Conservation (phyloP, 805 yeast genomes). For the Ascoidea asiatica region DNA sequence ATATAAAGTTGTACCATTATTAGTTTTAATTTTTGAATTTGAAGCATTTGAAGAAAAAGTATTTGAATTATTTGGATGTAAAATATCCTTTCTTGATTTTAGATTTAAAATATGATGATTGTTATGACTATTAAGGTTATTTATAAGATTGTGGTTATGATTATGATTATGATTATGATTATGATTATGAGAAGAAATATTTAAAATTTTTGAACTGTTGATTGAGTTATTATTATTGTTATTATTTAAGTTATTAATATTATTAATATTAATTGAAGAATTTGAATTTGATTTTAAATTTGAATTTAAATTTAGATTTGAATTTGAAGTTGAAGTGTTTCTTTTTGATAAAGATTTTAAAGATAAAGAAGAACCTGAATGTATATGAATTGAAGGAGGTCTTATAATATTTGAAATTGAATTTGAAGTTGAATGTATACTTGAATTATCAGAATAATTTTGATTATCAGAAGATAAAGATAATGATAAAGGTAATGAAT, state of each 20-base stretch:
- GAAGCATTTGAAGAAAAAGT: conserved; percentile 19
- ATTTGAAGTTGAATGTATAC: conserved; percentile 1
- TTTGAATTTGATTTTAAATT: too few species aligned
- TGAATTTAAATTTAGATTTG: conserved; percentile 5
- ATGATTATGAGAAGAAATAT: not conserved
- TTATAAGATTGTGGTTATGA: too few species aligned
- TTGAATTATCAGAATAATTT: conserved; percentile 1
- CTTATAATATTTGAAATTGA: not conserved
- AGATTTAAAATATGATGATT: conserved; percentile 6
- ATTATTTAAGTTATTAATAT: conserved; percentile 1
- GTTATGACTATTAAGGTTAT: too few species aligned
- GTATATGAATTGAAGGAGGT: not conserved
- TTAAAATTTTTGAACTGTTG: not conserved
- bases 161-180: conserved; percentile 6
- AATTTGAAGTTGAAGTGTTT: not conserved
- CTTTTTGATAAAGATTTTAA: not conserved
- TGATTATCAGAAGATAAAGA: too few species aligned
- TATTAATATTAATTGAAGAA: conserved; percentile 1
- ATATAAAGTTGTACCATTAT: conserved; percentile 17
- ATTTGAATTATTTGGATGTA: conserved; percentile 3
- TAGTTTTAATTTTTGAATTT: conserved; percentile 16
- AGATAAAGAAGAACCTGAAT: not conserved
- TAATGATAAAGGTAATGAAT: conserved; percentile 3
- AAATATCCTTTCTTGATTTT: conserved; percentile 3
- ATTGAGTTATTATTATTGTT: not conserved